These are phyloP conservation scores for Leccinum boreale DNA, from an alignment of 768 basidiomycete species.

Conservation along the genomic window DNA sequence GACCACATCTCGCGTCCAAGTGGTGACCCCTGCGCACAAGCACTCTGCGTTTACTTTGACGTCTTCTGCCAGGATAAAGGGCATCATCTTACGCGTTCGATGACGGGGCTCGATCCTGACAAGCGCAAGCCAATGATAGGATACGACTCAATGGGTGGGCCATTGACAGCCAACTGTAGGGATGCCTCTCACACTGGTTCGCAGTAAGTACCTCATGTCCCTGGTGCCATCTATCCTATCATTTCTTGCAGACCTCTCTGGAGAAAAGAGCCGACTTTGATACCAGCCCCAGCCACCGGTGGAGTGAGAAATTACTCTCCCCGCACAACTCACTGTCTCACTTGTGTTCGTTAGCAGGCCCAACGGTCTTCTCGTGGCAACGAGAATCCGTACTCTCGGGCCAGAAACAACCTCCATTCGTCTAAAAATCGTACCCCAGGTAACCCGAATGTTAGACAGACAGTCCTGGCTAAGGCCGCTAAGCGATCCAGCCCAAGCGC, in stretches of 20 bases:
- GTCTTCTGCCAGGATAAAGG: slow-evolving; percentile 13
- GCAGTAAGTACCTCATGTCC: slow-evolving; percentile 13
- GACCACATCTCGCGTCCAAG: background rate
- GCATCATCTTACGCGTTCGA: slow-evolving; percentile 5
- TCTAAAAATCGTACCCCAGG: background rate
- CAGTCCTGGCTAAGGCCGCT: slow-evolving; percentile 17
- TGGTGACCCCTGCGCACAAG: background rate
- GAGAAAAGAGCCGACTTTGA: slow-evolving; percentile 22
- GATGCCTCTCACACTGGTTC: slow-evolving; percentile 25
- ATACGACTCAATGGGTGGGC: slow-evolving; percentile 8
- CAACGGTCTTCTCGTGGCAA: slow-evolving; percentile 1
- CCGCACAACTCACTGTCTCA: slow-evolving; percentile 2
- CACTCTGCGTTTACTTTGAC: background rate
- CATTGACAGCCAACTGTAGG: slow-evolving; percentile 21
- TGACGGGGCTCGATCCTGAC: slow-evolving; percentile 8
- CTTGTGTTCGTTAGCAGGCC: slow-evolving; percentile 7
- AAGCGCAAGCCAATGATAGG: slow-evolving; percentile 9
- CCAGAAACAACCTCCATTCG: background rate
- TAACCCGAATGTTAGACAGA: slow-evolving; percentile 24
- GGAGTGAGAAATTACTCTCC: slow-evolving; percentile 13
- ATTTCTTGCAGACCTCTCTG: slow-evolving; percentile 11
- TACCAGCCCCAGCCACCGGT: slow-evolving; percentile 12
- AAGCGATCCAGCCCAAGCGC: background rate
- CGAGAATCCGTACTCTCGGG: slow-evolving; percentile 12
- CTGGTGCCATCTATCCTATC: slow-evolving; percentile 2